Base-by-base conservation (phyloP, 345 rosid species). In the Ailanthus altissimus region DNA sequence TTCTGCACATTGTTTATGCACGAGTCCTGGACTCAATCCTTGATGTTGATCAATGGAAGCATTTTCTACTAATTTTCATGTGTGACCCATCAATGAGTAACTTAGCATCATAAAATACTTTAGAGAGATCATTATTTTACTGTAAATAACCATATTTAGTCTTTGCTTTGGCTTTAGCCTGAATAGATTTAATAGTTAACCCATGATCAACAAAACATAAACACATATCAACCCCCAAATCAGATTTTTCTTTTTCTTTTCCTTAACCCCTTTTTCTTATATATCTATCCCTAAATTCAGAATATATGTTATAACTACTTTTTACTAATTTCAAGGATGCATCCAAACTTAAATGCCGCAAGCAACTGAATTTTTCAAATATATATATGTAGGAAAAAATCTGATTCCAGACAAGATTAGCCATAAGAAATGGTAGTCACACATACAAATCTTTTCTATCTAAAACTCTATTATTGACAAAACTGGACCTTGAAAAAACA, bases 21-120 rank as follows among this genome's bases (percentile, higher is more conserved):
- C 36, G 18, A 14, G 5, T 53, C 61, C 14, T 1, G 21, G 18
- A 69, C 50, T 50, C 21, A 28, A 28, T 16, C 15, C 2, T 53
- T 28, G 36, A 43, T n/a, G 58, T 18, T 69, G 0, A 50, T 69
- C 25, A 18, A 11, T 43, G 9, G 53, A 46, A 67, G 38, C 38
- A 67, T 14, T 67, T 67, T 45, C 71, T 67, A 67, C n/a, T 14
- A 67, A 32, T 45, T 67, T 25, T 23, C 38, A 32, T 32, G 38
- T 32, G 38, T 32, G 38, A 32, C 38, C 1, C 38, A 32, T 3
- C 38, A 32, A 32, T 32, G 38, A 32, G 38, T 32, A 32, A 32
- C 38, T 32, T 32, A 32, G 38, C 38, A 32, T 32, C 38, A 32
- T 32, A 32, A 32, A 53, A 53, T 53, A 16, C n/a, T 18, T n/a